phyloP scores from a whole-genome alignment of 352 stramenopile species.

The Globisporangium splendens region DNA sequence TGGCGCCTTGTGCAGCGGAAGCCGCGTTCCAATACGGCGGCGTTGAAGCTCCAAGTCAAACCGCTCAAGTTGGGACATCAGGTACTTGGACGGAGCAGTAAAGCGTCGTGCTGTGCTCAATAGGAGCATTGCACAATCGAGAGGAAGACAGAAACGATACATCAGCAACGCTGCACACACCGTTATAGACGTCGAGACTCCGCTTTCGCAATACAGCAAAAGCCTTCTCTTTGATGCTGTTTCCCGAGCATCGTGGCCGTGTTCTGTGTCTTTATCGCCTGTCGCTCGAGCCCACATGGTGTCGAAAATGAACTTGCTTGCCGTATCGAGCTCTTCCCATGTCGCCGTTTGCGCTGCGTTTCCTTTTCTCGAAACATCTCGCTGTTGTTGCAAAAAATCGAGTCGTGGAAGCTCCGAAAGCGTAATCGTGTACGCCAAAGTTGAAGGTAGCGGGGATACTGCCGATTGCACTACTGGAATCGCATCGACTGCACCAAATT shows the following conservation, averaged over 20 bases:
- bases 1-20: constrained; percentile 3
- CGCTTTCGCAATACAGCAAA: constrained; percentile 34
- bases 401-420: constrained; percentile 6
- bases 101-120: constrained; percentile 13
- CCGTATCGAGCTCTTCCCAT: constrained; percentile 9
- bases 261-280: constrained; percentile 14
- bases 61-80: constrained; percentile 14
- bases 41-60: constrained; percentile 7
- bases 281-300: constrained; percentile 4
- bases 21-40: background rate
- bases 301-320: constrained; percentile 6
- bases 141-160: constrained; percentile 24
- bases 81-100: constrained; percentile 8
- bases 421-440: constrained; percentile 11
- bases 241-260: background rate
- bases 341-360: background rate
- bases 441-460: constrained; percentile 1
- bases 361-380: background rate
- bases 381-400: constrained; percentile 1
- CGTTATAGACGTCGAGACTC: constrained; percentile 21
- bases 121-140: constrained; percentile 18
- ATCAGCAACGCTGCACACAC: constrained; percentile 35
- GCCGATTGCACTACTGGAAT: constrained; percentile 4
- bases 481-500: background rate
- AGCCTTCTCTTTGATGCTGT: constrained; percentile 9